Percentiles rank a stretch among this genome's conserved stretches.
Evolutionary conservation across 2,329 filamentous ascomycete genomes (phyloP).

Genomic region (Lasiodiplodia gonubiensis): DNA sequence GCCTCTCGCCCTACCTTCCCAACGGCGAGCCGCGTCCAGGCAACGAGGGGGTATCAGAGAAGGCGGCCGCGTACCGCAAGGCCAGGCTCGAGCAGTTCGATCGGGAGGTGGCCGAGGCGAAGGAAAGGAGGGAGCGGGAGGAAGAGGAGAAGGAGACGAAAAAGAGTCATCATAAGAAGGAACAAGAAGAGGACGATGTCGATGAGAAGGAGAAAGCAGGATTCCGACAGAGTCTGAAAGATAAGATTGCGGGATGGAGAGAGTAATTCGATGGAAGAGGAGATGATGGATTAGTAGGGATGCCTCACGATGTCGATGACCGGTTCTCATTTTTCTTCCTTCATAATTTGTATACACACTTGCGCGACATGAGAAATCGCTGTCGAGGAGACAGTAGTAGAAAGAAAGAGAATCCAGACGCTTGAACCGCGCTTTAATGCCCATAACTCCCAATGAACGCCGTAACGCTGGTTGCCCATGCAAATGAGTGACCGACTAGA

Average conservation of each 20-base stretch:
- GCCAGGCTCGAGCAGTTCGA: background rate
- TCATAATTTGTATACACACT: background rate
- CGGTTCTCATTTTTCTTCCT: background rate
- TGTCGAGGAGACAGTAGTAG: background rate
- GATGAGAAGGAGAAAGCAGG: background rate
- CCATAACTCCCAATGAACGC: background rate
- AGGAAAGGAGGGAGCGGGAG: background rate
- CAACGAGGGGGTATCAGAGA: background rate
- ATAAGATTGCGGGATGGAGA: background rate
- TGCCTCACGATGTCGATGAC: background rate
- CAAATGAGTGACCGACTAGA: background rate
- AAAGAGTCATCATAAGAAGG: background rate
- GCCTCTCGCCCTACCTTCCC: background rate
- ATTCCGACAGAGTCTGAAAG: background rate
- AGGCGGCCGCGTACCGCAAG: background rate
- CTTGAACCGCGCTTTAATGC: background rate
- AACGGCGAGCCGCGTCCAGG: background rate
- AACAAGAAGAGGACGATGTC: background rate
- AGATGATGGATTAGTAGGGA: background rate
- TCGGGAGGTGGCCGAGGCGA: background rate
- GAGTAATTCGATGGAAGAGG: background rate
- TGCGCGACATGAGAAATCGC: background rate
- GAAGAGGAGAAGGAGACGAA: background rate
- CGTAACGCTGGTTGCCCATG: background rate
- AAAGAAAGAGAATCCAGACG: background rate